Evolutionary conservation across 108 stramenopile species (phyloP), one percentile per base, ranked within the genome.

Genomic region (Nitzschia palea): DNA sequence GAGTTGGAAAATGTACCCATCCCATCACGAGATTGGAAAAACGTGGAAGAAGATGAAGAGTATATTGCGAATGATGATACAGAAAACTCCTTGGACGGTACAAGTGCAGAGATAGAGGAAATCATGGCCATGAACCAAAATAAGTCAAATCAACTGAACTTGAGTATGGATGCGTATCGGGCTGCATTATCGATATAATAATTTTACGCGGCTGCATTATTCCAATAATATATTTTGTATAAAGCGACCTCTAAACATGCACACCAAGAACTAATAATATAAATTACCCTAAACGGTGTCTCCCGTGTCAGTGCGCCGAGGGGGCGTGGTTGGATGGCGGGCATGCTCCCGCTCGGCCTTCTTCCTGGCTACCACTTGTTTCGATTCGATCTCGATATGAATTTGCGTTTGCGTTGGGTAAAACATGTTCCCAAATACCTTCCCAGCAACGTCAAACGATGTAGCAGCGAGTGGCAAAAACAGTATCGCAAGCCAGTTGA

Each of bases 401-500:
- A 94, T 90, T 67, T 94, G 92, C 27, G 86, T 90, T 65, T 94
- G 92, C 9, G 89, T 90, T 12, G 92, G 92, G 62, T 69, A 94
- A 63, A 79, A 89, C 76, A 89, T 82, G 71, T 94, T 94, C 37
- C 84, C 71, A 54, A 82, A 87, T 6, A 90, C 86, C 60, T 94
- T 90, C 12, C 81, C 82, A n/a, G 77, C 66, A 25, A 94, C 82
- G 78, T 94, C 92, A 47, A 88, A 81, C 4, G 77, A 72, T 12
- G 83, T 80, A 18, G 73, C 89, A 53, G 67, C 74, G 6, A 81
- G 64, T 4, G 92, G 89, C 30, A 80, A 63, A 61, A 94, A 70
- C 23, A 85, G 40, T 14, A 87, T 78, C 15, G 85, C 43, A 54
- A 89, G 65, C 84, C 87, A 94, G 44, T 79, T 86, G 14, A 86